Conservation (phyloP, 495 filamentous ascomycete species). For the Umbilicaria muhlenbergii region DNA sequence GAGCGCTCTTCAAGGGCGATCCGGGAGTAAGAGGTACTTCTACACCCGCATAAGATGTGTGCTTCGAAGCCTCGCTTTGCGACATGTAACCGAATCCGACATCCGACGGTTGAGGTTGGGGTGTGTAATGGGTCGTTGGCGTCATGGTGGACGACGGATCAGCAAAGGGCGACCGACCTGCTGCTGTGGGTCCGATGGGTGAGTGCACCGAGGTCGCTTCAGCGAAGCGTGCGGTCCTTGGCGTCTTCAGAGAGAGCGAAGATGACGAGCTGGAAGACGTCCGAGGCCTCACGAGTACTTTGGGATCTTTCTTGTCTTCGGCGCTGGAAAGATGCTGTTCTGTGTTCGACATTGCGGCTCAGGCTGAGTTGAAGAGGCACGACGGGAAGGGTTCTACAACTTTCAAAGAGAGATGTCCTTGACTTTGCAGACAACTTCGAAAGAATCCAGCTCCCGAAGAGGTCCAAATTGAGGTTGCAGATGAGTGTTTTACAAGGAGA, state of each 20-base stretch:
- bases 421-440: background rate
- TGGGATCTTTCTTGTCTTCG: conserved; percentile 7
- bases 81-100: conserved; percentile 85
- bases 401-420: background rate
- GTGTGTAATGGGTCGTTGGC: conserved; percentile 38
- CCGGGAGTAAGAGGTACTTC: conserved; percentile 43
- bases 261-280: conserved; percentile 35
- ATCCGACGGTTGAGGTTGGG: conserved; percentile 58
- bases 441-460: background rate
- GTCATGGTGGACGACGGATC: conserved; percentile 32
- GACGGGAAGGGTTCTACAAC: conserved; percentile 3
- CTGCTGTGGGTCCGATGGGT: conserved; percentile 45
- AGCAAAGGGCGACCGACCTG: conserved; percentile 47
- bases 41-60: conserved; percentile 26
- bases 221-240: conserved; percentile 73
- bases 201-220: conserved; percentile 83
- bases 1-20: conserved; percentile 68
- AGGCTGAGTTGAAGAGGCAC: background rate
- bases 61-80: conserved; percentile 34
- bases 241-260: conserved; percentile 50
- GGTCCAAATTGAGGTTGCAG: background rate
- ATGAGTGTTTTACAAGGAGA: background rate
- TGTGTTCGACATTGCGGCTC: conserved; percentile 13
- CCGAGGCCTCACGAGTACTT: conserved; percentile 8
- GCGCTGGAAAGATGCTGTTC: background rate